Percentiles rank a stretch among this genome's conserved stretches.
These are phyloP conservation scores for Boletus patriciae DNA, from an alignment of 768 basidiomycete genomes.

Conservation along the genomic window DNA sequence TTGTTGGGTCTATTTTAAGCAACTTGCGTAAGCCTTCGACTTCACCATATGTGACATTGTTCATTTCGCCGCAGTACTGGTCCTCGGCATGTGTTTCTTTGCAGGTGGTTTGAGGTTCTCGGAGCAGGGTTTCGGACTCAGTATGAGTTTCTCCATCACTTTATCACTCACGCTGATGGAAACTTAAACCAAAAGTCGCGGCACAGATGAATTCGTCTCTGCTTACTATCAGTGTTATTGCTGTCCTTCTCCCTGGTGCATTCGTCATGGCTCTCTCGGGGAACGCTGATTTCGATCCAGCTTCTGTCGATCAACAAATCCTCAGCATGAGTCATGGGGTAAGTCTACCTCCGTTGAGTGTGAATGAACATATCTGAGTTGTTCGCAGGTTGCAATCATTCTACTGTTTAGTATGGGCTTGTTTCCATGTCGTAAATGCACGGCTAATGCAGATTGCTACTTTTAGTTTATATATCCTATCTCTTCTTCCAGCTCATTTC, in stretches of 20 bases:
- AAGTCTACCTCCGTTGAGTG: slow-evolving; percentile 18
- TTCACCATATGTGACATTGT: neutral
- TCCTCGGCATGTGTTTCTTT: slow-evolving; percentile 82
- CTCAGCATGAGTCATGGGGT: slow-evolving; percentile 77
- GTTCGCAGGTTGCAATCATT: slow-evolving; percentile 63
- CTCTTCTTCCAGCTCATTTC: slow-evolving; percentile 79
- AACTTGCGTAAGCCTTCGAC: slow-evolving; percentile 53
- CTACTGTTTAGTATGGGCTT: slow-evolving; percentile 63
- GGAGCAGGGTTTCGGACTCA: slow-evolving; percentile 73
- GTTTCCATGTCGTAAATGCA: neutral
- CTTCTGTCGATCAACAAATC: slow-evolving; percentile 46
- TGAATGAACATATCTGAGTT: slow-evolving; percentile 1
- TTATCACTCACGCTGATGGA: neutral
- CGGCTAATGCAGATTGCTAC: neutral
- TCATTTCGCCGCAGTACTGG: slow-evolving; percentile 55
- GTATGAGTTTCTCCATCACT: slow-evolving; percentile 39
- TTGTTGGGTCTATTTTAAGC: slow-evolving; percentile 82
- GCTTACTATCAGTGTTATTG: slow-evolving; percentile 74
- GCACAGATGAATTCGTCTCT: slow-evolving; percentile 74
- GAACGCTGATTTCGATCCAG: slow-evolving; percentile 12
- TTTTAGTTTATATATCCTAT: slow-evolving; percentile 65
- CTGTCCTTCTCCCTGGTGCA: slow-evolving; percentile 70
- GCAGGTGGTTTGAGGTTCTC: slow-evolving; percentile 75
- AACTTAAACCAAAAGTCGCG: slow-evolving; percentile 44
- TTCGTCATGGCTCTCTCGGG: slow-evolving; percentile 60